Conservation (phyloP, 108 stramenopile species). For the Nannochloropsis oceanica region DNA sequence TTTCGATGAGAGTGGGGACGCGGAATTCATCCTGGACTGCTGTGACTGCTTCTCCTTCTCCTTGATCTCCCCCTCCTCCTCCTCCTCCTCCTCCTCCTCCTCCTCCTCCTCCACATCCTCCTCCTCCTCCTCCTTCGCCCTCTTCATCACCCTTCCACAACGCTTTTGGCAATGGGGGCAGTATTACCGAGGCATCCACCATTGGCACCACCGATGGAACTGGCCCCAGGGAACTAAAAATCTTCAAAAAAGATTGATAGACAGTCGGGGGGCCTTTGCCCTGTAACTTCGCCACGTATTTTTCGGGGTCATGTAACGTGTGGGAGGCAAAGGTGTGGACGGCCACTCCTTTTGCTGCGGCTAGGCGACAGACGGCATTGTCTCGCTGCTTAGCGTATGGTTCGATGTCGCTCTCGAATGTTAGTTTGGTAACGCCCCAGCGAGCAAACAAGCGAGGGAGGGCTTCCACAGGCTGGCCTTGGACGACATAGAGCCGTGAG, state of each 20-base stretch:
- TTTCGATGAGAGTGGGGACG: constrained; percentile 14
- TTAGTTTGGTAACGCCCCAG: constrained; percentile 48
- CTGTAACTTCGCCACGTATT: constrained; percentile 10
- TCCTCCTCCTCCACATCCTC: not conserved
- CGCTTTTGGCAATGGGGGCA: not conserved
- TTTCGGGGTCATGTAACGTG: constrained; percentile 30
- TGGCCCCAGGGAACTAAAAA: constrained; percentile 9
- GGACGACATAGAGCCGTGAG: constrained; percentile 50
- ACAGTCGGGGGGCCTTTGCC: constrained; percentile 30
- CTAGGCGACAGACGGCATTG: constrained; percentile 1
- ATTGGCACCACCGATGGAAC: not conserved
- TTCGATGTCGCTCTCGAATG: constrained; percentile 44
- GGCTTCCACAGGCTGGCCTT: constrained; percentile 57
- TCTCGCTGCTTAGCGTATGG: constrained; percentile 38
- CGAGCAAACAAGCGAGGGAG: constrained; percentile 49
- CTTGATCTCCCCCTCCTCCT: not conserved
- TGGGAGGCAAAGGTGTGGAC: constrained; percentile 41
- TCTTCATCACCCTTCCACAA: not conserved
- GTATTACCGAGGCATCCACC: not conserved
- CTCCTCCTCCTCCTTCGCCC: not conserved
- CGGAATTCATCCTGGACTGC: not conserved
- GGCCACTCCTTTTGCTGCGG: constrained; percentile 32
- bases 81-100: not conserved
- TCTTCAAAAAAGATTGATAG: constrained; percentile 45
- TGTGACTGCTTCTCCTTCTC: not conserved